Conservation (phyloP, 352 stramenopile genomes). For the Pythium insidiosum region DNA sequence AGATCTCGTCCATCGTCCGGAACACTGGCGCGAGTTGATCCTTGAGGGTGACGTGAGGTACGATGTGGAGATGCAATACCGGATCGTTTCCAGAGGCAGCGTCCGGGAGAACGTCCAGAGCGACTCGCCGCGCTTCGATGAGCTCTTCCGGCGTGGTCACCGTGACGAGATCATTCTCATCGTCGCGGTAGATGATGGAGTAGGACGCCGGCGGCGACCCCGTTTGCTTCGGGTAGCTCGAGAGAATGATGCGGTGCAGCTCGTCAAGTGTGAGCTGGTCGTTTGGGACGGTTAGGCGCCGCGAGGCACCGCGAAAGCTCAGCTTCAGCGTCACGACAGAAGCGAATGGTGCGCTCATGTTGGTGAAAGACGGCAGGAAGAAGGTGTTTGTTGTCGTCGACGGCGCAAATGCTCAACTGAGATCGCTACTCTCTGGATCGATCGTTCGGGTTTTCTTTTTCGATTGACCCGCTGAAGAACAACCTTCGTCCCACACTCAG, state of each 20-base stretch:
- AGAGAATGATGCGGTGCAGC: no score
- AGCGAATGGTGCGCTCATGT: no score
- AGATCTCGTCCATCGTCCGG: constrained; percentile 40
- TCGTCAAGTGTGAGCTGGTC: constrained; percentile 20
- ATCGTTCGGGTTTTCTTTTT: no score
- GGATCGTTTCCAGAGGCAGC: neutral
- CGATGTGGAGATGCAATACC: constrained; percentile 49
- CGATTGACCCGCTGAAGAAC: no score
- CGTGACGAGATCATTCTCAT: constrained; percentile 63
- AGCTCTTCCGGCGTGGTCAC: constrained; percentile 43
- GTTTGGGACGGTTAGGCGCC: no score
- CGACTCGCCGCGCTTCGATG: constrained; percentile 42
- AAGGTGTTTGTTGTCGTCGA: no score
- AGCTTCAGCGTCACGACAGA: constrained; percentile 42
- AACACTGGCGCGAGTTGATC: constrained; percentile 42
- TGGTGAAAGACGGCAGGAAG: no score
- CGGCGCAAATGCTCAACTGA: no score
- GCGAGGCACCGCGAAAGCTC: constrained; percentile 37
- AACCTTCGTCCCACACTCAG: no score
- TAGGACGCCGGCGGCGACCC: constrained; percentile 23
- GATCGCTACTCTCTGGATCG: no score
- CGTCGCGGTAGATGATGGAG: constrained; percentile 59
- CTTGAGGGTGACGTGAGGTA: constrained; percentile 31
- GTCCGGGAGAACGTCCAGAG: constrained; percentile 19
- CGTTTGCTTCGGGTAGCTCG: no score